A percentile compares a stretch with the other conserved stretches of the same genome.
Conservation (phyloP, 176 grass and related monocot genomes). For the Musa troglodytarum region DNA sequence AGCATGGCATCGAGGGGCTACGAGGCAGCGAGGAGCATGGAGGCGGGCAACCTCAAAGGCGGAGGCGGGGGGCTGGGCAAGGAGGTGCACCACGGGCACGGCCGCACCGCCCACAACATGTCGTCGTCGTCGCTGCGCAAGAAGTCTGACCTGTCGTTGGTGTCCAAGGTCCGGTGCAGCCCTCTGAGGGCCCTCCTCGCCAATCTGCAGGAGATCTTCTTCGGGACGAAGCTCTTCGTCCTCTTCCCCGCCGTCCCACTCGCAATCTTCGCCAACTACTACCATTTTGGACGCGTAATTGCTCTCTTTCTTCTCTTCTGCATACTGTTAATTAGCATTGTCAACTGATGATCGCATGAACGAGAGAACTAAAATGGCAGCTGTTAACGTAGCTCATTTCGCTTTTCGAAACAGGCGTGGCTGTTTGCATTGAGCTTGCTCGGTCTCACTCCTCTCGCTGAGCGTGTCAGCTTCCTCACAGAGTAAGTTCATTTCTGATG, state of each 20-base stretch:
- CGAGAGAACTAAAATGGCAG: not conserved
- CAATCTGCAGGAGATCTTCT: constrained; percentile 18
- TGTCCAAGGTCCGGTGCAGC: constrained; percentile 43
- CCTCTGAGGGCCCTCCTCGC: constrained; percentile 5
- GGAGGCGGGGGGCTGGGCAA: not conserved
- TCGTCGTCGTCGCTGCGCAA: constrained; percentile 75
- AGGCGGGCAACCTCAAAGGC: constrained; percentile 2
- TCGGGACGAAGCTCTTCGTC: constrained; percentile 20
- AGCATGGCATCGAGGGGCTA: not conserved
- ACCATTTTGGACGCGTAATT: constrained; percentile 36
- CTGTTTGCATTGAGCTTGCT: constrained; percentile 62
- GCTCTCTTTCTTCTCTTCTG: not conserved
- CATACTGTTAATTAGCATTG: not conserved
- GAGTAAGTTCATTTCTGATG: constrained; percentile 40
- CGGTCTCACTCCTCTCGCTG: constrained; percentile 74
- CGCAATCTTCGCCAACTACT: constrained; percentile 4
- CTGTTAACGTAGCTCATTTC: not conserved
- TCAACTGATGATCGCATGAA: not conserved
- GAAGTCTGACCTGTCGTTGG: constrained; percentile 52
- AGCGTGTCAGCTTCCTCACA: constrained; percentile 94
- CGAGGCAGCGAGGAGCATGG: constrained; percentile 3
- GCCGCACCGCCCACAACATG: constrained; percentile 72
- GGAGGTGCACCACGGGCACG: constrained; percentile 28
- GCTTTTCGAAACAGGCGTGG: constrained; percentile 45
- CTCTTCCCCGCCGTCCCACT: constrained; percentile 16